phyloP scores from a whole-genome alignment of 2,329 filamentous ascomycete species.

The Clarireedia monteithiana region DNA sequence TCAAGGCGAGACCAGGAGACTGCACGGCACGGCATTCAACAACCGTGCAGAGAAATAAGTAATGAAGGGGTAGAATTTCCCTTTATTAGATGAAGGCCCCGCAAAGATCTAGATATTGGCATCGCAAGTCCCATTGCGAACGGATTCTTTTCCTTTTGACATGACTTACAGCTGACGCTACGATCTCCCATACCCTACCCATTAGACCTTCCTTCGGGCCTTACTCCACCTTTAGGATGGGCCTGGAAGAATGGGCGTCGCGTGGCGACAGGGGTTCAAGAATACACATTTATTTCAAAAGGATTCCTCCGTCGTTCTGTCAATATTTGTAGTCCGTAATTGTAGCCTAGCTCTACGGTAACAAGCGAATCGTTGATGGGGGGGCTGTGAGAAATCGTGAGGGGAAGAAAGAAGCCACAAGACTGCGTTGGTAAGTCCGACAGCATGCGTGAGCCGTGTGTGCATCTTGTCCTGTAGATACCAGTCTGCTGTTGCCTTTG shows the following conservation, averaged over 20 bases:
- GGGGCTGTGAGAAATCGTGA: background rate
- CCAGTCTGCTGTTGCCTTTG: background rate
- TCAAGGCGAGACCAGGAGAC: too few species aligned
- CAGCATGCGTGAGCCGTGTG: background rate
- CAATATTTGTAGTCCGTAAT: background rate
- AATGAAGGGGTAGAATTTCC: background rate
- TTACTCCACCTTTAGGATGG: background rate
- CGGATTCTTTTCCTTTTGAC: background rate
- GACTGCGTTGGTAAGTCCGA: background rate
- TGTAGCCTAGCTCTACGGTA: background rate
- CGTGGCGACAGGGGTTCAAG: background rate
- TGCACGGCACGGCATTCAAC: too few species aligned
- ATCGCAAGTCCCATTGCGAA: background rate
- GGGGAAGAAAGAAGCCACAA: too few species aligned
- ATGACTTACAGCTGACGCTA: background rate
- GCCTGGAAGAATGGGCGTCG: background rate
- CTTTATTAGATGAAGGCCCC: background rate
- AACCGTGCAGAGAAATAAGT: too few species aligned
- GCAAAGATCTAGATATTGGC: background rate
- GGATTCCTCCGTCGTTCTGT: background rate
- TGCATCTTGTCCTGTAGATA: background rate
- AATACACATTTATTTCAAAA: background rate
- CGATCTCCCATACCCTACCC: background rate
- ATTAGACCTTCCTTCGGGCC: too few species aligned
- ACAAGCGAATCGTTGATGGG: background rate